Evolutionary conservation across 176 grass and related monocot genomes (phyloP).

Genomic region (Lolium perenne): DNA sequence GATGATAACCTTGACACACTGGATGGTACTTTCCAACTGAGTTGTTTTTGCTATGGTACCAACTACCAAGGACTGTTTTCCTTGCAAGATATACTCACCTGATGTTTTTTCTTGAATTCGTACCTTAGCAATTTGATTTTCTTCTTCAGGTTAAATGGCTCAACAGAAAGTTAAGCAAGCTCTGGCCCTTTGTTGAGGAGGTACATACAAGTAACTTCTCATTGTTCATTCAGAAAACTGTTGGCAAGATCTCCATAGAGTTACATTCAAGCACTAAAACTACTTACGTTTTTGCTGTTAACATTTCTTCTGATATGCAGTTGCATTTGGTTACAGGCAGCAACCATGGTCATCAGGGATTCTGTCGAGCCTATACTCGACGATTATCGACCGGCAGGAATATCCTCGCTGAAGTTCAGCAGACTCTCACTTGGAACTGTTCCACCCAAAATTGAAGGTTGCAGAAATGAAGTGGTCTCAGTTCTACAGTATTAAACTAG

Average conservation of each 20-base stretch:
- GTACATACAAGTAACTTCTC: constrained; percentile 40
- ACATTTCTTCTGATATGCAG: constrained; percentile 4
- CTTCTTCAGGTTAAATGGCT: constrained; percentile 94
- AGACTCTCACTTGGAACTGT: constrained; percentile 87
- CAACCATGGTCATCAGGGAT: constrained; percentile 91
- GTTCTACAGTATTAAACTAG: not conserved
- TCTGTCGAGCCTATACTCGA: constrained; percentile 93
- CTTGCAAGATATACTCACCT: not conserved
- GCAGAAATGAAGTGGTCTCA: not conserved
- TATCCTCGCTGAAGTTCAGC: constrained; percentile 94
- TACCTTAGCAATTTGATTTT: constrained; percentile 24
- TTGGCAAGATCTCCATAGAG: not conserved
- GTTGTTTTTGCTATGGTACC: not conserved
- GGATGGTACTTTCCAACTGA: not conserved
- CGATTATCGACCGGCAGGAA: constrained; percentile 79
- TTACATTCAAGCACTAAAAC: not conserved
- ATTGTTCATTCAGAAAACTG: constrained; percentile 17
- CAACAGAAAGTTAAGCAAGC: constrained; percentile 79
- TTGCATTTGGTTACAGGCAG: constrained; percentile 63
- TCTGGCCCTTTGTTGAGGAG: constrained; percentile 95
- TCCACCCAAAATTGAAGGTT: constrained; percentile 97
- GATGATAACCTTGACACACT: not conserved
- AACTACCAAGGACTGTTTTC: not conserved
- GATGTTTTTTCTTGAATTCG: not conserved
- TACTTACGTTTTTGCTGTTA: constrained; percentile 17